phyloP scores from a whole-genome alignment of 345 rosid genomes.

The Lepidium didymum region DNA sequence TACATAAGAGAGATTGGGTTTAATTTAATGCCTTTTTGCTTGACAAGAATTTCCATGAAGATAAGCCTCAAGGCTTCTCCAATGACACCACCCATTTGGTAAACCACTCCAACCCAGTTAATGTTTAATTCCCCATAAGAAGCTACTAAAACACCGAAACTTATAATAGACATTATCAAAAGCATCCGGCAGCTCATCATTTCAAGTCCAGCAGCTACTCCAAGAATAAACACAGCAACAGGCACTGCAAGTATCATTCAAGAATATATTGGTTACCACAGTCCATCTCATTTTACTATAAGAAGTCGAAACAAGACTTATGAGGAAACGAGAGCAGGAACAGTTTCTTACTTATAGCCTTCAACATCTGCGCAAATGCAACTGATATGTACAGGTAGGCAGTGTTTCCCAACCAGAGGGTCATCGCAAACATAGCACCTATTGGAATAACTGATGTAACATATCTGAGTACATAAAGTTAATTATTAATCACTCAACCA shows the following conservation, averaged over 20 bases:
- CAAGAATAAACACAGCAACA: conserved; percentile 89
- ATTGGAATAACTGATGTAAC: conserved; percentile 80
- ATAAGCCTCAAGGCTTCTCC: conserved; percentile 88
- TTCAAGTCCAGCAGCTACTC: conserved; percentile 95
- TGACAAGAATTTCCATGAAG: conserved; percentile 92
- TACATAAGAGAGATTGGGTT: conserved; percentile 92
- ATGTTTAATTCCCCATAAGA: conserved; percentile 90
- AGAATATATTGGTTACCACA: neutral
- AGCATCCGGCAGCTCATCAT: conserved; percentile 92
- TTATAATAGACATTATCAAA: conserved; percentile 88
- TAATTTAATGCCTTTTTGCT: conserved; percentile 86
- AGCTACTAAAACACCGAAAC: conserved; percentile 94
- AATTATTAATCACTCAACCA: conserved; percentile 13
- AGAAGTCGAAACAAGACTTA: neutral
- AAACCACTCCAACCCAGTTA: conserved; percentile 96
- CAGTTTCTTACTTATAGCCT: conserved; percentile 78
- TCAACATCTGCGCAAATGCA: conserved; percentile 95
- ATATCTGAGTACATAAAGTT: conserved; percentile 48
- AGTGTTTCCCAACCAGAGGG: conserved; percentile 98
- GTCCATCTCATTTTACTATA: neutral
- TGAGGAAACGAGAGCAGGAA: neutral
- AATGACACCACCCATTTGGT: conserved; percentile 98
- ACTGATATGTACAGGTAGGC: conserved; percentile 96
- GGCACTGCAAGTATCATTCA: conserved; percentile 76
- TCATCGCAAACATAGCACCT: conserved; percentile 96